A percentile compares a stretch with the other conserved stretches of the same genome.
Evolutionary conservation across 257 asterid genomes (phyloP).

Genomic region (Solanum ossicruentum): DNA sequence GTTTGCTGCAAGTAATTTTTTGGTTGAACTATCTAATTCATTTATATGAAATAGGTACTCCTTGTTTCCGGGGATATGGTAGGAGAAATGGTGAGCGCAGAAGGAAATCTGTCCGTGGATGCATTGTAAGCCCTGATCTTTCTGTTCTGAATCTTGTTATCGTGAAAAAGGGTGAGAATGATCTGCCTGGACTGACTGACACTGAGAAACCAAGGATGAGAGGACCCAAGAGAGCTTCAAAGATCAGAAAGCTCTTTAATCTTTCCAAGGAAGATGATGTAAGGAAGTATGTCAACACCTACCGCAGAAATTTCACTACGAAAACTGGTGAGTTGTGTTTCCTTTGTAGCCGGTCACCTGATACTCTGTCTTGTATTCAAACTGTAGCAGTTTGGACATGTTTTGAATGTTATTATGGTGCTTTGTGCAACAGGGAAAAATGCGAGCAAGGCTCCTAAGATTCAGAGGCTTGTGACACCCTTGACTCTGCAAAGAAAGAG

Average conservation of each 20-base stretch:
- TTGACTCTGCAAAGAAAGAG: slow-evolving; percentile 1
- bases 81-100: slow-evolving; percentile 3
- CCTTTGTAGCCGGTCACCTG: background rate
- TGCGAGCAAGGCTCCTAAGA: background rate
- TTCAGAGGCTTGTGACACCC: background rate
- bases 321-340: background rate
- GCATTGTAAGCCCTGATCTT: background rate
- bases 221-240: slow-evolving; percentile 3
- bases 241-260: background rate
- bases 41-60: background rate
- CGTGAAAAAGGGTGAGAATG: background rate
- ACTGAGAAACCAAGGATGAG: slow-evolving; percentile 2
- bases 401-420: background rate
- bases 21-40: background rate
- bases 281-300: background rate
- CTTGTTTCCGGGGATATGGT: background rate
- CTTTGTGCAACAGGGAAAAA: background rate
- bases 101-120: background rate
- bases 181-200: background rate
- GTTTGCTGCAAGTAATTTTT: background rate
- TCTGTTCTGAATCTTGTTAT: background rate
- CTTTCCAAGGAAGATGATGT: slow-evolving; percentile 1
- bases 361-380: background rate
- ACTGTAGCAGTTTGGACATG: background rate
- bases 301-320: background rate